A percentile compares a stretch with the other conserved stretches of the same genome.
These are phyloP conservation scores for Pseudozyma hubeiensis DNA, from an alignment of 1,284 basidiomycete genomes.

Conservation along the genomic window DNA sequence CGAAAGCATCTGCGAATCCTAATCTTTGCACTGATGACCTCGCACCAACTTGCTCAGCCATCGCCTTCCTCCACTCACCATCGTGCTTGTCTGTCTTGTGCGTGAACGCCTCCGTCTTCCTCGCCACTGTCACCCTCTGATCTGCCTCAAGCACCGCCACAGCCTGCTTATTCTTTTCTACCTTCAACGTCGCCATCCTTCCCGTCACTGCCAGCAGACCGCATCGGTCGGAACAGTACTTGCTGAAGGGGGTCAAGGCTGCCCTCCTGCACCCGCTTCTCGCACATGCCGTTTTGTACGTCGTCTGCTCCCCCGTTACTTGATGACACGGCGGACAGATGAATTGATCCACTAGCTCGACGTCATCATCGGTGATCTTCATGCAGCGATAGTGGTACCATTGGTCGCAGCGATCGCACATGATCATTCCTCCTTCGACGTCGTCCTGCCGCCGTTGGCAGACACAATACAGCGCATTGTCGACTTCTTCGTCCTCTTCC, in stretches of 20 bases:
- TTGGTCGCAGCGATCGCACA: conserved; percentile 62
- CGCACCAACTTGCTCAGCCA: not conserved
- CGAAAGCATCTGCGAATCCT: conserved; percentile 11
- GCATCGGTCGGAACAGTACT: conserved; percentile 60
- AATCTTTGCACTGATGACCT: not conserved
- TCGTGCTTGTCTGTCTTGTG: not conserved
- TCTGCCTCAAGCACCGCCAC: conserved; percentile 10
- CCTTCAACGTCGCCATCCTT: conserved; percentile 21
- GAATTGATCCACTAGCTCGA: conserved; percentile 57
- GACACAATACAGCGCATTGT: conserved; percentile 50
- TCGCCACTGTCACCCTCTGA: conserved; percentile 16
- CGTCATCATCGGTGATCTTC: conserved; percentile 47
- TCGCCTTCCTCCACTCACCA: conserved; percentile 6
- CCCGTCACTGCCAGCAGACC: conserved; percentile 40
- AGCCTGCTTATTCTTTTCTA: conserved; percentile 15
- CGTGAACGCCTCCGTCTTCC: conserved; percentile 22
- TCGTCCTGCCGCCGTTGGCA: conserved; percentile 50
- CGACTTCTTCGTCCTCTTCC: conserved; percentile 40
- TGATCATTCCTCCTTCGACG: conserved; percentile 63
- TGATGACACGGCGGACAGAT: conserved; percentile 55
- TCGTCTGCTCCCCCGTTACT: conserved; percentile 44
- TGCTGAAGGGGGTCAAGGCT: conserved; percentile 51
- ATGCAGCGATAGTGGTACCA: conserved; percentile 64
- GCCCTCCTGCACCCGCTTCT: conserved; percentile 42
- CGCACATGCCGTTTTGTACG: conserved; percentile 51